Conservation (phyloP, 192 early-diverging fungal species). For the Rhizophagus sp. region DNA sequence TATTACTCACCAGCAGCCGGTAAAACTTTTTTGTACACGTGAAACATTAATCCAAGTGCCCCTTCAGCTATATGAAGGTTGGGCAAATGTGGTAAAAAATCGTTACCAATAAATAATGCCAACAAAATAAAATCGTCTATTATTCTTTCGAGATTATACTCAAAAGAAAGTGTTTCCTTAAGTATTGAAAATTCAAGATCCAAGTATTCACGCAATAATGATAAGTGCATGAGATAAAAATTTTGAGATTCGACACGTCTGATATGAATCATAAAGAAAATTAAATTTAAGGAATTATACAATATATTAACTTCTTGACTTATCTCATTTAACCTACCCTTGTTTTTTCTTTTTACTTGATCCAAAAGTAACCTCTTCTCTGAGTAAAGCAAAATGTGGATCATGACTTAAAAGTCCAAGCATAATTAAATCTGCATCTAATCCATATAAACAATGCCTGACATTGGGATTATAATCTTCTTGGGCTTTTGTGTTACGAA, state of each 20-base stretch:
- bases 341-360: constrained; percentile 55
- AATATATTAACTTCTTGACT: neutral
- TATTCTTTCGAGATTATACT: constrained; percentile 87
- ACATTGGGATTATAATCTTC: constrained; percentile 85
- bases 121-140: constrained; percentile 97
- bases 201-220: constrained; percentile 89
- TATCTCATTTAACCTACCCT: neutral
- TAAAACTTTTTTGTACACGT: constrained; percentile 64
- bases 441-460: constrained; percentile 93
- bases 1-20: constrained; percentile 37
- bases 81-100: constrained; percentile 94
- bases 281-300: neutral
- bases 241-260: constrained; percentile 54
- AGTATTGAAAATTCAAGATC: constrained; percentile 79
- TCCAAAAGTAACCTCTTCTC: constrained; percentile 93
- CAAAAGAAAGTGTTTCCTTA: constrained; percentile 54
- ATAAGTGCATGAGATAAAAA: constrained; percentile 82
- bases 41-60: constrained; percentile 71
- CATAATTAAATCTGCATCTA: constrained; percentile 99
- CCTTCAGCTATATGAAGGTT: constrained; percentile 94
- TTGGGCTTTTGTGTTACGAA: constrained; percentile 80
- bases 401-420: constrained; percentile 94
- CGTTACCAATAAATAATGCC: constrained; percentile 95
- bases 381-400: constrained; percentile 92
- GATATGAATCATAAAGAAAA: neutral